Evolutionary conservation across 2,329 filamentous ascomycete genomes (phyloP), one percentile per base, ranked within the genome.

Genomic region (Xylariaceae sp.): DNA sequence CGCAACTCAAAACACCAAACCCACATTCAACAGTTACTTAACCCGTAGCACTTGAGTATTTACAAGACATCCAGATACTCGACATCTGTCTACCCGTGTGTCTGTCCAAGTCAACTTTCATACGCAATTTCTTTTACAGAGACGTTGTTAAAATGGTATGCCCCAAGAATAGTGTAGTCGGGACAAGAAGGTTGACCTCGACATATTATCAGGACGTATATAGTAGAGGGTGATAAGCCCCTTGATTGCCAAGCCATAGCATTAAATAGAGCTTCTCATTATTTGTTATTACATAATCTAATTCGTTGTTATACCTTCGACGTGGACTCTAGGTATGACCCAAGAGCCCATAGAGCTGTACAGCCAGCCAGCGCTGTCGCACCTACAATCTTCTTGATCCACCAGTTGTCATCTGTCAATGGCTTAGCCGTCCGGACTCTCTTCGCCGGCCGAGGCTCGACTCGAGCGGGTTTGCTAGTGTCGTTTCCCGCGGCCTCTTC

Each of bases 351-450:
- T 1, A 87, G 71, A 44, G 83, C 70, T 9, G 79, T 81, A 65
- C 85, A 88, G 0, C 83, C 85, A n/a, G 78, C 81, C 50, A 89
- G 72, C 7, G 83, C 83, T 19, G 83, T 81, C 3, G 81, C 83
- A n/a, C 86, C 86, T 26, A 84, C 73, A 1, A 82, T 73, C 71
- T 86, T 88, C 75, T 86, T 89, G 2, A 77, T 81, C 80, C 84
- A 88, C 84, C 86, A 89, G 52, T 83, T 82, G 32, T 86, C 81
- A 51, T 88, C 84, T 2, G 82, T 86, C 48, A 89, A 73, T 29
- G 88, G 84, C 65, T 84, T 88, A 12, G 85, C 79, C 23, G 79
- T 75, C 44, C 77, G 79, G 7, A 78, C 73, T 54, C 73, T 81
- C 55, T 70, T 76, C 42, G 56, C 45, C 0, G 60, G 50, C 44